A percentile compares a stretch with the other conserved stretches of the same genome.
Evolutionary conservation across 106 monocot genomes (phyloP).

Genomic region (Platanthera guangdongensis): DNA sequence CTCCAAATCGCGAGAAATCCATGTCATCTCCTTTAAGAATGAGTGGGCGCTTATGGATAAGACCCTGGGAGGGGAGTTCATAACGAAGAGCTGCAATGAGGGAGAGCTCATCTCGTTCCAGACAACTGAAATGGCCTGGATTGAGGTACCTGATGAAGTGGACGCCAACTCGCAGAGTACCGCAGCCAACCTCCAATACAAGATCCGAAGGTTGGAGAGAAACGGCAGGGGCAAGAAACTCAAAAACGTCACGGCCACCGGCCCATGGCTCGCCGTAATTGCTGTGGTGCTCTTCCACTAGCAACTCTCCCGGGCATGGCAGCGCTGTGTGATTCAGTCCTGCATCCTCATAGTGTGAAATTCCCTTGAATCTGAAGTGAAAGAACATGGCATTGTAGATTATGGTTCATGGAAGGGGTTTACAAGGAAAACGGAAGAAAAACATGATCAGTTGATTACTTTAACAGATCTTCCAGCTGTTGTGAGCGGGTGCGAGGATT

Average conservation of each 20-base stretch:
- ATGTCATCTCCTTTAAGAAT: conserved; percentile 82
- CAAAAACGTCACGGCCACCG: conserved; percentile 90
- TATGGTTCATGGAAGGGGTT: not conserved
- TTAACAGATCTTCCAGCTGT: conserved; percentile 46
- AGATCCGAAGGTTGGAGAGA: conserved; percentile 43
- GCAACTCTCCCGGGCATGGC: conserved; percentile 67
- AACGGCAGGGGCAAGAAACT: conserved; percentile 66
- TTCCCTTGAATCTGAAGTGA: conserved; percentile 53
- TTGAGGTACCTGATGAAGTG: conserved; percentile 89
- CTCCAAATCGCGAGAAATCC: conserved; percentile 54
- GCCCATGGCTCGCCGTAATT: conserved; percentile 99
- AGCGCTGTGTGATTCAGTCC: conserved; percentile 50
- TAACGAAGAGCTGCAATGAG: conserved; percentile 79
- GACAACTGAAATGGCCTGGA: conserved; percentile 48
- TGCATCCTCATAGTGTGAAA: conserved; percentile 68
- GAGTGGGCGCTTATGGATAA: conserved; percentile 68
- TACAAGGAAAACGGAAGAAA: not conserved
- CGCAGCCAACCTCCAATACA: conserved; percentile 93
- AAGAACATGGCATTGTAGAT: no score
- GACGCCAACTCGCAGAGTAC: conserved; percentile 85
- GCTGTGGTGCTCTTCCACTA: conserved; percentile 97
- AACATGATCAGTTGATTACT: not conserved
- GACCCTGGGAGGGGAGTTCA: conserved; percentile 83
- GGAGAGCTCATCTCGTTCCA: conserved; percentile 82
- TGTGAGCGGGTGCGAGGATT: conserved; percentile 57